These are phyloP conservation scores for Macrocybe gigantea DNA, from an alignment of 768 basidiomycete species.

Conservation along the genomic window DNA sequence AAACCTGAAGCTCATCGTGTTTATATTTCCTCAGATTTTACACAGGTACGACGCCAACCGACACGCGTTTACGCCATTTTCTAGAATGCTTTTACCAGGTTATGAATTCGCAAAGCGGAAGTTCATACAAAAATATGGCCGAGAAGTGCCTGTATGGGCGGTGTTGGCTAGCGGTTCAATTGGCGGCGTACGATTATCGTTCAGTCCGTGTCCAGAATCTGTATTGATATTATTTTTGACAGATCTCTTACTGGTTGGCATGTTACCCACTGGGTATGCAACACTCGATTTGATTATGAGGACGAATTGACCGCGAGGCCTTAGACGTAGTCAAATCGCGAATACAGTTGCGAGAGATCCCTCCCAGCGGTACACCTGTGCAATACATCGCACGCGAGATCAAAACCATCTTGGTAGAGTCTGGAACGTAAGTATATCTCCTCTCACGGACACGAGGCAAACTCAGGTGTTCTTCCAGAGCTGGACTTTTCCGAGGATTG, in stretches of 20 bases:
- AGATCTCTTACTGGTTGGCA: constrained; percentile 91
- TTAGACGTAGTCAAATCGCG: constrained; percentile 89
- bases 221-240: neutral
- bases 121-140: constrained; percentile 59
- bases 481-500: constrained; percentile 67
- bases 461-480: constrained; percentile 22
- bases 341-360: constrained; percentile 70
- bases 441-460: neutral
- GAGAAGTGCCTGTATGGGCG: constrained; percentile 78
- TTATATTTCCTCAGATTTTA: constrained; percentile 48
- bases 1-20: neutral
- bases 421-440: constrained; percentile 54
- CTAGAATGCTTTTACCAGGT: constrained; percentile 33
- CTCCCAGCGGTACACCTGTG: constrained; percentile 68
- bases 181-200: constrained; percentile 56
- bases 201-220: neutral
- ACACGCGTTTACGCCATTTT: neutral
- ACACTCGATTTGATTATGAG: neutral
- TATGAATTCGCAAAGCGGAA: constrained; percentile 88
- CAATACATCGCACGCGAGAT: constrained; percentile 75
- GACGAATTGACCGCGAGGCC: neutral
- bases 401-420: constrained; percentile 59
- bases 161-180: constrained; percentile 77
- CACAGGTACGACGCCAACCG: constrained; percentile 33
- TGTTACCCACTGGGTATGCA: constrained; percentile 78